Evolutionary conservation across 2,329 filamentous ascomycete species (phyloP).

Genomic region (Paecilomyces formosus): DNA sequence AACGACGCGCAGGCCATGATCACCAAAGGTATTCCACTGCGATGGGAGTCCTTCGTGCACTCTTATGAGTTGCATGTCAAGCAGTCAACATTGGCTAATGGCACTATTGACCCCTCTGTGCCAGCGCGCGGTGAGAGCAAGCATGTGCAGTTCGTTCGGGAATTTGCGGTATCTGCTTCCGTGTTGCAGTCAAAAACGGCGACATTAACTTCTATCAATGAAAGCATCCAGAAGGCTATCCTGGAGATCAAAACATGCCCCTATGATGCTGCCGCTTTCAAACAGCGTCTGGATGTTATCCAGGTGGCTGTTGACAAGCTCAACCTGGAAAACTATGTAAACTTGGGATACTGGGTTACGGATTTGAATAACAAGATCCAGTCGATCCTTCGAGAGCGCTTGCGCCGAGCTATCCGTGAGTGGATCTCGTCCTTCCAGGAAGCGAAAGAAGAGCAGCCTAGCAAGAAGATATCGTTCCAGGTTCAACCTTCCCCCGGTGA

Average conservation of each 20-base stretch:
- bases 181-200: conserved; percentile 82
- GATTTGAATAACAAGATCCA: conserved; percentile 83
- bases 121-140: conserved; percentile 68
- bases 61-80: conserved; percentile 86
- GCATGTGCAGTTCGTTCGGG: conserved; percentile 92
- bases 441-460: conserved; percentile 22
- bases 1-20: conserved; percentile 83
- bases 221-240: conserved; percentile 73
- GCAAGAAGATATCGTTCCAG: conserved; percentile 14
- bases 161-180: conserved; percentile 82
- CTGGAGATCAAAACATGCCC: conserved; percentile 76
- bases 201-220: conserved; percentile 68
- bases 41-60: conserved; percentile 98
- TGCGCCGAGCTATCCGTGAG: conserved; percentile 73
- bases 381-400: conserved; percentile 65
- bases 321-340: conserved; percentile 92
- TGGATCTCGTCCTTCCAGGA: conserved; percentile 86
- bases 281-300: conserved; percentile 71
- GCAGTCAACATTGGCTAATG: conserved; percentile 52
- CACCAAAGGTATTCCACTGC: conserved; percentile 76
- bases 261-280: conserved; percentile 74
- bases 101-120: conserved; percentile 51
- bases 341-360: conserved; percentile 82
- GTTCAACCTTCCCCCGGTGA: conserved; percentile 17
- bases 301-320: conserved; percentile 93